phyloP scores from a whole-genome alignment of 1,139 yeast genomes.

The Eremothecium gossypii region DNA sequence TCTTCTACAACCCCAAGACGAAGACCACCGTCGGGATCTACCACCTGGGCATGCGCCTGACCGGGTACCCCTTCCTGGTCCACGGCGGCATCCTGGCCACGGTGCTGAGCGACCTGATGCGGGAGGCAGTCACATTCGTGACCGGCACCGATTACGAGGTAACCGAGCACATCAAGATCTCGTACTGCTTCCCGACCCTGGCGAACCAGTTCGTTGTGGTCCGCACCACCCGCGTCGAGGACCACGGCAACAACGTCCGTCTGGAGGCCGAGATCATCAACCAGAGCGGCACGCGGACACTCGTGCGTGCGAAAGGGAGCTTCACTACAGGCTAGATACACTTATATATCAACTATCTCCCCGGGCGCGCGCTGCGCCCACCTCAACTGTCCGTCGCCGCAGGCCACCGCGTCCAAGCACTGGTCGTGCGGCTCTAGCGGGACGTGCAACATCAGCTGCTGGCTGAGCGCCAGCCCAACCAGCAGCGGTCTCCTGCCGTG shows the following conservation, averaged over 20 bases:
- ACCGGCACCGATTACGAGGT: conserved; percentile 27
- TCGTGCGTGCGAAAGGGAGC: conserved; percentile 38
- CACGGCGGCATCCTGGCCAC: conserved; percentile 92
- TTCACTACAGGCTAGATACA: conserved; percentile 17
- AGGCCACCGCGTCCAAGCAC: conserved; percentile 49
- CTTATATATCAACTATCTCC: not conserved
- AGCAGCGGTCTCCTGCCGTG: conserved; percentile 21
- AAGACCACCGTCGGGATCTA: conserved; percentile 58
- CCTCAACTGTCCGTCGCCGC: conserved; percentile 30
- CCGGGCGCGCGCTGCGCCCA: conserved; percentile 13
- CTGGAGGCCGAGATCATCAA: conserved; percentile 35
- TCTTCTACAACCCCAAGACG: conserved; percentile 50
- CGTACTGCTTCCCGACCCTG: conserved; percentile 63
- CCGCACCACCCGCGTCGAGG: conserved; percentile 38
- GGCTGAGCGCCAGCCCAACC: conserved; percentile 44
- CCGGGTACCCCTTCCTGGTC: conserved; percentile 80
- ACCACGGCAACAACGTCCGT: conserved; percentile 30
- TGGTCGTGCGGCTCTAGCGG: conserved; percentile 71
- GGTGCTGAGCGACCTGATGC: conserved; percentile 65
- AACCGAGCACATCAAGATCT: conserved; percentile 21
- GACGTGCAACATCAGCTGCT: conserved; percentile 54
- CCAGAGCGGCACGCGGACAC: conserved; percentile 35
- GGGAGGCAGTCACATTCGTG: conserved; percentile 23
- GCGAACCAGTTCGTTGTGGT: conserved; percentile 74
- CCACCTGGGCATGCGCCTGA: conserved; percentile 68